Evolutionary conservation across 371 early-diverging fungal genomes (phyloP), one percentile per base, ranked within the genome.

Genomic region (Mucor velutinosus): DNA sequence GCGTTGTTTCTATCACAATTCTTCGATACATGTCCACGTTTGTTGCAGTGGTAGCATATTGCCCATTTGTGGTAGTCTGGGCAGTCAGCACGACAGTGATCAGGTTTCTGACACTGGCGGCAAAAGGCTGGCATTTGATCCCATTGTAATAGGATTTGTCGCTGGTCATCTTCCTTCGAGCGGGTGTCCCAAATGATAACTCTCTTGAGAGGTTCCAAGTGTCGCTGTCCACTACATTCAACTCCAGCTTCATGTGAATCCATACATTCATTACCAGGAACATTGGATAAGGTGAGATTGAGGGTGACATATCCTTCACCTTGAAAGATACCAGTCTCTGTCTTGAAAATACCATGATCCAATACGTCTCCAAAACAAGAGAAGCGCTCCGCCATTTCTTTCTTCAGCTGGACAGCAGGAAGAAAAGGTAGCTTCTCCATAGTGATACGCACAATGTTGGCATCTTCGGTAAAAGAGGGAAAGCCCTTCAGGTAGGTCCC

Each of bases 111-210:
- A 43, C 60, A 55, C 6, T 29, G 7, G 3, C 55, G 55, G 15
- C 55, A 60, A 17, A 60, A 60, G 23, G n/a, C 25, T 3, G 60
- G 60, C 39, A 60, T 60, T 19, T 23, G 15, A 27, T 60, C 60
- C 60, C 60, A 60, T 27, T 41, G 45, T 0, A 60, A 25, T 15
- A 15, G 19, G 6, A 60, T 23, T 4, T 43, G 14, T 3, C 60
- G 39, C 5, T 23, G 23, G 2, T 43, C 23, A 7, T 3, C 25
- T 5, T 39, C 39, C 1, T 25, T 25, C 1, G 35, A 5, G 10
- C 1, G 35, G 0, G 41, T 27, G 5, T 41, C 25, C 60, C 60
- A 60, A 7, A 10, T 3, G 15, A 60, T 43, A 2, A 43, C 29
- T 3, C 60, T 4, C 0, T 21, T 11, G 6, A 60, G 49, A 12